Evolutionary conservation across 352 stramenopile genomes (phyloP).

Genomic region (Thraustochytrium sp.): DNA sequence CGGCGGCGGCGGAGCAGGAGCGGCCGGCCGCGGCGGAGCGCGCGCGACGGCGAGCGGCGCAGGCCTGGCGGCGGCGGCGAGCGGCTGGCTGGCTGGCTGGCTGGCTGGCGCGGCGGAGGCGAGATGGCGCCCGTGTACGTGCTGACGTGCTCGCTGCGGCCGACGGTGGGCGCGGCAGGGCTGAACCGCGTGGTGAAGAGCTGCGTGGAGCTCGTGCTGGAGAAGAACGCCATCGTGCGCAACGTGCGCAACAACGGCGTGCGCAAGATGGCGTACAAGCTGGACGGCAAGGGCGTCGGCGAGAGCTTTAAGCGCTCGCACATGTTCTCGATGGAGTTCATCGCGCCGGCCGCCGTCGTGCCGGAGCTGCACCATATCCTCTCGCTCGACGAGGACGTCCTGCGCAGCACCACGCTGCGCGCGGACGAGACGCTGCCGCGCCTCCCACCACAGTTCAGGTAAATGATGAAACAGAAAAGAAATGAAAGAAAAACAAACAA

Average conservation of each 20-base stretch:
- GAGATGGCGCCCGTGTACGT: slow-evolving; percentile 33
- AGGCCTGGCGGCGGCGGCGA: too few relatives aligned
- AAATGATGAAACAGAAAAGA: neutral
- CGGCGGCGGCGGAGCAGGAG: too few relatives aligned
- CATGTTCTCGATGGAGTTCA: slow-evolving; percentile 37
- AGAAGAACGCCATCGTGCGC: slow-evolving; percentile 31
- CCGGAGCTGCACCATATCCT: neutral
- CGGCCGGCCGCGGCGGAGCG: too few relatives aligned
- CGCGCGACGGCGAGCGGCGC: too few relatives aligned
- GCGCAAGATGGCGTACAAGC: slow-evolving; percentile 19
- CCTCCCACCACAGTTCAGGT: neutral
- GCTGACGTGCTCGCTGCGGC: slow-evolving; percentile 30
- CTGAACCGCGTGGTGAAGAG: neutral
- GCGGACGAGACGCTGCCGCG: slow-evolving; percentile 2
- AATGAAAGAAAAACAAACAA: neutral
- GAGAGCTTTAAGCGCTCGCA: neutral
- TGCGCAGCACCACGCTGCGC: neutral
- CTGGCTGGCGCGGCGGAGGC: too few relatives aligned
- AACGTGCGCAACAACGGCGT: slow-evolving; percentile 27
- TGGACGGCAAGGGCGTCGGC: neutral
- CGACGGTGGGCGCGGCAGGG: neutral
- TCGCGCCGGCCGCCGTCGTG: neutral
- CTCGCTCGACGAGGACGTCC: neutral
- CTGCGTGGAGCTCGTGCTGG: slow-evolving; percentile 14
- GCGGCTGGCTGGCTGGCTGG: too few relatives aligned